These are phyloP conservation scores for Cyberlindnera sargentensis DNA, from an alignment of 805 yeast genomes.

Conservation along the genomic window DNA sequence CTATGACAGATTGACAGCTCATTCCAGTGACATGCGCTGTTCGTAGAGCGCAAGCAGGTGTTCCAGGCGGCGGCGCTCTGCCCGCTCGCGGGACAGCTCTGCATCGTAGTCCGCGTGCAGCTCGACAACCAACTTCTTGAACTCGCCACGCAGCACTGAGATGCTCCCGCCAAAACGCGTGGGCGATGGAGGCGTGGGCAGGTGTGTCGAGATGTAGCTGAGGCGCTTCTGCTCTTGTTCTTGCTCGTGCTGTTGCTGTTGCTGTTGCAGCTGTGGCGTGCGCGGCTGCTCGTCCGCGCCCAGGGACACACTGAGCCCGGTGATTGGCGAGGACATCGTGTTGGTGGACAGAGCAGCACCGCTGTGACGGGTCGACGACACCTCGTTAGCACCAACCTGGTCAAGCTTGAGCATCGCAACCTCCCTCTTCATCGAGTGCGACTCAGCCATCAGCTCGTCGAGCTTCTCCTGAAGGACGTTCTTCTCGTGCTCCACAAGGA, in stretches of 20 bases:
- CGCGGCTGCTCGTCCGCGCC: slow-evolving; percentile 13
- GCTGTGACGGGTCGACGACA: neutral
- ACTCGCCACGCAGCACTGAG: slow-evolving; percentile 58
- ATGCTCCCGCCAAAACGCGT: slow-evolving; percentile 31
- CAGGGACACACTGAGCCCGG: slow-evolving; percentile 18
- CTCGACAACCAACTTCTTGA: slow-evolving; percentile 55
- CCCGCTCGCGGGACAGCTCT: slow-evolving; percentile 50
- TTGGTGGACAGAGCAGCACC: neutral
- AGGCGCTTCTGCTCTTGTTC: neutral
- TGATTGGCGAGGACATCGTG: slow-evolving; percentile 20
- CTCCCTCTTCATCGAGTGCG: slow-evolving; percentile 37
- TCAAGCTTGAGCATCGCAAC: slow-evolving; percentile 32
- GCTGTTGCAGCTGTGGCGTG: slow-evolving; percentile 18
- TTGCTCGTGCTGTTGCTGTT: no score
- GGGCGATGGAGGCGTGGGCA: neutral
- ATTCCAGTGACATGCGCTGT: slow-evolving; percentile 5
- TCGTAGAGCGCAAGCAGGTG: slow-evolving; percentile 30
- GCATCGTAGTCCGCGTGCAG: slow-evolving; percentile 55
- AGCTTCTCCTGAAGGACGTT: slow-evolving; percentile 25
- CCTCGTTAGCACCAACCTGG: slow-evolving; percentile 11
- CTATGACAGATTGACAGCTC: no score
- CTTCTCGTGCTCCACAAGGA: slow-evolving; percentile 30
- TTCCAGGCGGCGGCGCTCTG: slow-evolving; percentile 40
- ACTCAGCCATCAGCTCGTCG: slow-evolving; percentile 33
- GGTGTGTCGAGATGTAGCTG: neutral